Percentiles rank a stretch among this genome's conserved stretches.
Conservation (phyloP, 805 yeast genomes). For the Tetrapisispora namnaoensis region DNA sequence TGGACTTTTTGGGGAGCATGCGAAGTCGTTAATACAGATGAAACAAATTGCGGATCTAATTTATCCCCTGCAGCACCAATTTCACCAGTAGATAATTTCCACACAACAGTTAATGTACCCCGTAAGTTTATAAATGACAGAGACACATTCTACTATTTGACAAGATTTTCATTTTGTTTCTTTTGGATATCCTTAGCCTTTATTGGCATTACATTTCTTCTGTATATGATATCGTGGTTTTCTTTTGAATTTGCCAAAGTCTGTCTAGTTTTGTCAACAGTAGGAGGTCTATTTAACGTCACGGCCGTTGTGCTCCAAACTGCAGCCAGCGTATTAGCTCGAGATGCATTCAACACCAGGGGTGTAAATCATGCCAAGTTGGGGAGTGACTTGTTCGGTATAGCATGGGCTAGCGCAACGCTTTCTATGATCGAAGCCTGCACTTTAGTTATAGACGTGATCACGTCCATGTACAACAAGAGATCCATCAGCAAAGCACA, state of each 20-base stretch:
- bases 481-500: too few species aligned
- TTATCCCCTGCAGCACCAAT: constrained; percentile 62
- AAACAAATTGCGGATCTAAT: constrained; percentile 9
- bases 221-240: constrained; percentile 46
- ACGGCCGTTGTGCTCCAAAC: constrained; percentile 66
- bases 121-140: constrained; percentile 42
- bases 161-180: constrained; percentile 58
- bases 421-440: constrained; percentile 12
- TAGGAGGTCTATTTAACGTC: constrained; percentile 45
- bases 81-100: constrained; percentile 67
- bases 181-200: constrained; percentile 51
- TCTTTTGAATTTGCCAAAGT: constrained; percentile 47
- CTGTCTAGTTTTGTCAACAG: constrained; percentile 39
- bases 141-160: constrained; percentile 50
- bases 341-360: constrained; percentile 49
- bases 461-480: background rate
- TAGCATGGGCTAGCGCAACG: constrained; percentile 63
- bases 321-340: constrained; percentile 69
- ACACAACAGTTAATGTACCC: constrained; percentile 45
- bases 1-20: constrained; percentile 85
- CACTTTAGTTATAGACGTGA: background rate
- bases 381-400: constrained; percentile 50
- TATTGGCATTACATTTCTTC: constrained; percentile 50
- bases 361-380: constrained; percentile 35
- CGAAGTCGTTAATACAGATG: constrained; percentile 12